Evolutionary conservation across 352 stramenopile species (phyloP).

Genomic region (Phytophthora palmivora): DNA sequence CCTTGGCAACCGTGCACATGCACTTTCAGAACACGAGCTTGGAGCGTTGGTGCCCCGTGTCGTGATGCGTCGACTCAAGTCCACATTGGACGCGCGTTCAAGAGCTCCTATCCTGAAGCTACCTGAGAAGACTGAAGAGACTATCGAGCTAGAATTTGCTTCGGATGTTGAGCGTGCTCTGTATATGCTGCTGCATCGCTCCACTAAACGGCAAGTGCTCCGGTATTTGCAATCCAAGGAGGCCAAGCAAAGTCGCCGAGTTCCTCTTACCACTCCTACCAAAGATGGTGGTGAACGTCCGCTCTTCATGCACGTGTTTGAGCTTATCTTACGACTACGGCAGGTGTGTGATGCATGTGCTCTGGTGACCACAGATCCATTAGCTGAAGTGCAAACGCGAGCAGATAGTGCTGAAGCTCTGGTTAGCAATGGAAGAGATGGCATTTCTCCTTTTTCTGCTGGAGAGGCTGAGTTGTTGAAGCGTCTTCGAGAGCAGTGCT

Average conservation of each 20-base stretch:
- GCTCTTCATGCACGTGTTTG: slow-evolving; percentile 90
- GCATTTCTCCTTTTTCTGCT: slow-evolving; percentile 38
- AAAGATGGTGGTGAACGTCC: slow-evolving; percentile 33
- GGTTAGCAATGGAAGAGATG: slow-evolving; percentile 24
- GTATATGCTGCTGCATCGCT: slow-evolving; percentile 82
- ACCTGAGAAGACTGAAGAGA: slow-evolving; percentile 67
- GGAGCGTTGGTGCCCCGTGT: slow-evolving; percentile 77
- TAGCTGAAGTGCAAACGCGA: slow-evolving; percentile 49
- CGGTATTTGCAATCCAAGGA: slow-evolving; percentile 70
- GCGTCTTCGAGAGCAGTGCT: slow-evolving; percentile 30
- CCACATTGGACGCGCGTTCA: slow-evolving; percentile 53
- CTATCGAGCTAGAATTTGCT: slow-evolving; percentile 59
- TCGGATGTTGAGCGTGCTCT: slow-evolving; percentile 82
- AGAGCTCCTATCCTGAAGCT: slow-evolving; percentile 66
- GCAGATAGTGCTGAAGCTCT: slow-evolving; percentile 25
- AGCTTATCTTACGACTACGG: slow-evolving; percentile 85
- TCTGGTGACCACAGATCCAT: slow-evolving; percentile 65
- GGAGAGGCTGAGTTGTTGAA: slow-evolving; percentile 44
- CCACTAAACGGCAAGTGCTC: slow-evolving; percentile 81
- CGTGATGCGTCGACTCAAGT: slow-evolving; percentile 89
- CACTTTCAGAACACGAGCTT: slow-evolving; percentile 69
- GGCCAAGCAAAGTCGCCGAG: slow-evolving; percentile 29
- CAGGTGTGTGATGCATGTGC: slow-evolving; percentile 82
- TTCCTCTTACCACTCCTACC: slow-evolving; percentile 23
- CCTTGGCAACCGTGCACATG: slow-evolving; percentile 56